Conservation (phyloP, 768 basidiomycete genomes). For the Podaxis sp. region DNA sequence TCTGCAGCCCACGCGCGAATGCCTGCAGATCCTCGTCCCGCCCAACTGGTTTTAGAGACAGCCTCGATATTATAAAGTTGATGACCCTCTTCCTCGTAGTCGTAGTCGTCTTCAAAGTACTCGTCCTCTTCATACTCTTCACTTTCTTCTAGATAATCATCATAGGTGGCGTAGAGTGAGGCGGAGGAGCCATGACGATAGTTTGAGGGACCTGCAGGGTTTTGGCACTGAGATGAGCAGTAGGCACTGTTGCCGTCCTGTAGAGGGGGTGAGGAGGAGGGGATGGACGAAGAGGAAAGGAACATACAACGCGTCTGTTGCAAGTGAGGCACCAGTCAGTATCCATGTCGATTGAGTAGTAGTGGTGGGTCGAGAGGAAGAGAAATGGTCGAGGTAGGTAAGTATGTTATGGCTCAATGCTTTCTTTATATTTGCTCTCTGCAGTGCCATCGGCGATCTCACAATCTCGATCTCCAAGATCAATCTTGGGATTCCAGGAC, state of each 20-base stretch:
- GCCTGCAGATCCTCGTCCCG: conserved; percentile 20
- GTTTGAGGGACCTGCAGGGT: conserved; percentile 25
- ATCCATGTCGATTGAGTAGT: conserved; percentile 40
- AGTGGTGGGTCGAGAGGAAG: conserved; percentile 16
- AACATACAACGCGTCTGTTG: conserved; percentile 51
- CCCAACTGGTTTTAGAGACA: conserved; percentile 10
- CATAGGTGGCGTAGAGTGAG: neutral
- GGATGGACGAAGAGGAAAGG: conserved; percentile 14
- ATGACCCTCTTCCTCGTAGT: conserved; percentile 22
- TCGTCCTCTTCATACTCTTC: conserved; percentile 22
- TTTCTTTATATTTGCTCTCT: neutral
- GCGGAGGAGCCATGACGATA: conserved; percentile 4
- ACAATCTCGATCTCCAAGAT: conserved; percentile 7
- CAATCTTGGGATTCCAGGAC: conserved; percentile 1
- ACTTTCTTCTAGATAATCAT: conserved; percentile 13
- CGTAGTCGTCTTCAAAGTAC: conserved; percentile 20
- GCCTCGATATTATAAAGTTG: conserved; percentile 29
- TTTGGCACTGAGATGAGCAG: conserved; percentile 45
- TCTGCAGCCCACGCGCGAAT: conserved; percentile 29
- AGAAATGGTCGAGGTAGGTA: neutral
- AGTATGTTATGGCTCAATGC: conserved; percentile 7
- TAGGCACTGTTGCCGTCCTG: conserved; percentile 38
- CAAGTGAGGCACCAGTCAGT: conserved; percentile 71
- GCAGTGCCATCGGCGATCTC: neutral
- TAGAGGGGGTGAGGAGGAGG: conserved; percentile 8